Percentiles rank a stretch among this genome's conserved stretches.
These are phyloP conservation scores for Stentor roeselii DNA, from an alignment of 73 alveolate genomes.

Conservation along the genomic window DNA sequence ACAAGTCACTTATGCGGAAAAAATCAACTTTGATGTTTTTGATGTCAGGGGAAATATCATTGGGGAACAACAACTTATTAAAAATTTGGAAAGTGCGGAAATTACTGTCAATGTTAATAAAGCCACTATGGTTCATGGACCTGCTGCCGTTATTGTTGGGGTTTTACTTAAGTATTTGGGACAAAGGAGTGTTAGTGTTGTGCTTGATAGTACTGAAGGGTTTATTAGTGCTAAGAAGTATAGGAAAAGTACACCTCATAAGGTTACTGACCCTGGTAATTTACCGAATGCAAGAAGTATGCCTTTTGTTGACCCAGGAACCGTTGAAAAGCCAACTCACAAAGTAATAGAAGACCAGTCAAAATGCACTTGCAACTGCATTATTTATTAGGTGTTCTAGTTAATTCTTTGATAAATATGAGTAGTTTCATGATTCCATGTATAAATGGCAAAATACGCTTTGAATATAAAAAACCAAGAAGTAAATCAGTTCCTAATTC, in stretches of 20 bases:
- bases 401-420: too few species aligned
- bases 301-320: constrained; percentile 9
- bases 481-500: too few species aligned
- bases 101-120: not conserved
- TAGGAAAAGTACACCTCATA: not conserved
- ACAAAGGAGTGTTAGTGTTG: not conserved
- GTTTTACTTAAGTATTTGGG: constrained; percentile 15
- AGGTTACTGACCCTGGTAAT: not conserved
- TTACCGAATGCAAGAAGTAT: not conserved
- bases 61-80: not conserved
- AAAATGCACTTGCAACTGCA: not conserved
- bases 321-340: not conserved
- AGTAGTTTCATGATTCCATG: too few species aligned
- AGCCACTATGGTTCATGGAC: constrained; percentile 23
- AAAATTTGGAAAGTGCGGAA: not conserved
- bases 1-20: not conserved
- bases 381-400: too few species aligned
- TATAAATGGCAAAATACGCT: too few species aligned
- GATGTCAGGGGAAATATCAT: constrained; percentile 12
- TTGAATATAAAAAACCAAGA: too few species aligned
- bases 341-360: not conserved
- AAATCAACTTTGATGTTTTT: not conserved
- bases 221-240: not conserved
- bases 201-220: constrained; percentile 15
- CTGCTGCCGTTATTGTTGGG: not conserved